Conservation (phyloP, 768 basidiomycete species). For the Boletales sp. region DNA sequence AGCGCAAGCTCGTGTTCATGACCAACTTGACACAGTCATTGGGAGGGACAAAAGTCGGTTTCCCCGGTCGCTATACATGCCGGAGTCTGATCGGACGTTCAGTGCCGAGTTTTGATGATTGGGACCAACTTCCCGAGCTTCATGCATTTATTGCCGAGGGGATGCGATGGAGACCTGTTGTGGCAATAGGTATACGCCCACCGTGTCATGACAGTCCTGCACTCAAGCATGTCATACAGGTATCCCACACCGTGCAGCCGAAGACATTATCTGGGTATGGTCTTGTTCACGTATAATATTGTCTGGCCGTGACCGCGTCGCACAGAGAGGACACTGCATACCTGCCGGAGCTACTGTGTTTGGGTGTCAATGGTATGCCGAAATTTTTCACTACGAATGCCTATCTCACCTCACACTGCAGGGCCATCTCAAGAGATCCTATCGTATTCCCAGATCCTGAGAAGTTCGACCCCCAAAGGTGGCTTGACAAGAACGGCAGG, state of each 20-base stretch:
- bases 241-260: constrained; percentile 3
- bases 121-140: constrained; percentile 28
- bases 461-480: constrained; percentile 6
- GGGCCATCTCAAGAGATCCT: constrained; percentile 13
- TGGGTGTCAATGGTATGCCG: constrained; percentile 11
- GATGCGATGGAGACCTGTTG: constrained; percentile 34
- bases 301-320: neutral
- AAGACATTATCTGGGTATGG: constrained; percentile 9
- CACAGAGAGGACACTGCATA: constrained; percentile 9
- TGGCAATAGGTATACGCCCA: constrained; percentile 22
- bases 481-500: constrained; percentile 1
- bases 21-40: constrained; percentile 47
- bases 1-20: constrained; percentile 44
- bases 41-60: constrained; percentile 31
- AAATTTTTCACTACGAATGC: neutral
- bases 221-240: neutral
- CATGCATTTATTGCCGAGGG: constrained; percentile 34
- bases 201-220: neutral
- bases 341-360: constrained; percentile 11
- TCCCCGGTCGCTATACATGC: neutral
- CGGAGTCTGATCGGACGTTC: neutral
- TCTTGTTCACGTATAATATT: neutral
- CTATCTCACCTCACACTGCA: neutral
- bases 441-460: constrained; percentile 13
- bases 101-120: constrained; percentile 36